Conservation (phyloP, 768 basidiomycete genomes). For the Rhizopogon vinicolor region DNA sequence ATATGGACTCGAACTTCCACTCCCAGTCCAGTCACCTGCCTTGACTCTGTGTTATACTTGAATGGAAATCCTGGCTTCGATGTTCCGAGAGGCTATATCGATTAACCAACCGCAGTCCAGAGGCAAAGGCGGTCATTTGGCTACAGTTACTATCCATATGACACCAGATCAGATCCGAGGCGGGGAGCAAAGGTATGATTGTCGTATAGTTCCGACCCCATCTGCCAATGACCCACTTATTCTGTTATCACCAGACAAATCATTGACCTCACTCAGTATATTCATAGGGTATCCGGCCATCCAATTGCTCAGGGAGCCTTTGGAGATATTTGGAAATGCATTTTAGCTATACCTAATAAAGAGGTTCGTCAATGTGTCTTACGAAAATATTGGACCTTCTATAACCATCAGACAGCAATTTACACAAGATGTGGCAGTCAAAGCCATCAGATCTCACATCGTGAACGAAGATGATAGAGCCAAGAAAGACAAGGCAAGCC, state of each 20-base stretch:
- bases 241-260: not conserved
- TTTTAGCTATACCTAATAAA: not conserved
- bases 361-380: not conserved
- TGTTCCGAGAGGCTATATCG: not conserved
- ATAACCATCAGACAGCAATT: not conserved
- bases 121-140: not conserved
- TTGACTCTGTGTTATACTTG: not conserved
- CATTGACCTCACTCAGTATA: not conserved
- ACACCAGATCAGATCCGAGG: not conserved
- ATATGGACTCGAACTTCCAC: too few species aligned
- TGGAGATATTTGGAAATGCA: constrained; percentile 5
- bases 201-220: not conserved
- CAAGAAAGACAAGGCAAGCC: constrained; percentile 1
- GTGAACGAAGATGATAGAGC: not conserved
- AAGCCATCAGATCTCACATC: constrained; percentile 4
- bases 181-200: not conserved
- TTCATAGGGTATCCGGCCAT: not conserved
- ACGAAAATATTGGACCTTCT: not conserved
- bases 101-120: too few species aligned
- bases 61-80: not conserved
- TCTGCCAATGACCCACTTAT: not conserved
- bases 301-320: constrained; percentile 4
- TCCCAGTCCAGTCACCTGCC: not conserved
- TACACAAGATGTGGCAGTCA: not conserved
- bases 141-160: too few species aligned